These are phyloP conservation scores for Furcasterigmium sp. DNA, from an alignment of 2,329 filamentous ascomycete species.

Conservation along the genomic window DNA sequence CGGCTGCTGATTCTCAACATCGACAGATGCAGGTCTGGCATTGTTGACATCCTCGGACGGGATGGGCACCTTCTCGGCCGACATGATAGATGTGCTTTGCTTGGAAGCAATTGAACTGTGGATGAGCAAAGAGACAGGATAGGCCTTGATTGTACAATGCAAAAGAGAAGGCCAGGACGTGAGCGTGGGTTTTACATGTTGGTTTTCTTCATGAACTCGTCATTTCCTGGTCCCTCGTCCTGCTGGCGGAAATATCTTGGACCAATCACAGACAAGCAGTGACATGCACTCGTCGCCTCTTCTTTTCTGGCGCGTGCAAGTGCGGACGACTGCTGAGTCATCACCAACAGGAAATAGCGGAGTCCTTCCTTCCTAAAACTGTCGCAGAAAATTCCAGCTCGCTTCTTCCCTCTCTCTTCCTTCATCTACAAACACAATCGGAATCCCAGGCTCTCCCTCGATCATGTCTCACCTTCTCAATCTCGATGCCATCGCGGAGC, in stretches of 20 bases:
- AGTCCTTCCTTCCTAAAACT: constrained; percentile 3
- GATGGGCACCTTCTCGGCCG: neutral
- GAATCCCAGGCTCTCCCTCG: neutral
- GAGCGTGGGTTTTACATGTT: too few species aligned
- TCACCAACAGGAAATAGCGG: too few species aligned
- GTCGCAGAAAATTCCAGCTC: neutral
- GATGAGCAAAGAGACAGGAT: neutral
- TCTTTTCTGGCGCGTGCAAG: too few species aligned
- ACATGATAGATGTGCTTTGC: neutral
- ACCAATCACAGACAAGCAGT: neutral
- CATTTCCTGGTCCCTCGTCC: neutral
- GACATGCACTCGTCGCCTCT: neutral
- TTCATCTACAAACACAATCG: neutral
- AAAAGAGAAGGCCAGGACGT: too few species aligned
- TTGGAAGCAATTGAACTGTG: neutral
- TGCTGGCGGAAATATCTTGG: too few species aligned
- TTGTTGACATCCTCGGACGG: neutral
- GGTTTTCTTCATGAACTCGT: neutral
- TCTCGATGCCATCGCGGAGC: too few species aligned
- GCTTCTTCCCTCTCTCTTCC: neutral
- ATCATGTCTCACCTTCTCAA: neutral
- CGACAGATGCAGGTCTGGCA: neutral
- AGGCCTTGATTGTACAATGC: neutral
- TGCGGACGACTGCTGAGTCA: too few species aligned
- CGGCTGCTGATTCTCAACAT: constrained; percentile 8